These are phyloP conservation scores for Kitagawia praeruptora DNA, from an alignment of 129 eudicot species.

Conservation along the genomic window DNA sequence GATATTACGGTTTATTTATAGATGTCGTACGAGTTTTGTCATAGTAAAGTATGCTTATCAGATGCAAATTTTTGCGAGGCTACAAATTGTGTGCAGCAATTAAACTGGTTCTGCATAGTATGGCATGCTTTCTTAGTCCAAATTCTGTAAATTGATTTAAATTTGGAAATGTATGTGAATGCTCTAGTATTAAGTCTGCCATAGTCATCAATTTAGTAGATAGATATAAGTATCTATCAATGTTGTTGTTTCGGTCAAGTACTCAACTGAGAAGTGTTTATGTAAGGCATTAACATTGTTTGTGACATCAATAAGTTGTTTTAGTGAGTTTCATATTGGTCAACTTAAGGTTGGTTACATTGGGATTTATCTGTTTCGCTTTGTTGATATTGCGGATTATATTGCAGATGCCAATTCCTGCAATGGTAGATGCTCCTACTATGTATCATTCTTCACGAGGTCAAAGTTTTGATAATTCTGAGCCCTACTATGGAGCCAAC, in stretches of 20 bases:
- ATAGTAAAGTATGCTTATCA: background rate
- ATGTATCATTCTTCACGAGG: conserved; percentile 46
- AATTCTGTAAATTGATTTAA: background rate
- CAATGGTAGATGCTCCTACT: conserved; percentile 11
- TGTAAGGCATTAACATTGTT: background rate
- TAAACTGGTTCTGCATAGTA: background rate
- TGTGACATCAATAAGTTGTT: background rate
- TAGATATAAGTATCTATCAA: background rate
- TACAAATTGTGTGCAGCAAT: background rate
- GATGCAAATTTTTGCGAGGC: background rate
- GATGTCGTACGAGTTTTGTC: background rate
- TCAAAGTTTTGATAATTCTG: conserved; percentile 76
- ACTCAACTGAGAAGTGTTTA: background rate
- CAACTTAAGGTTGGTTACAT: background rate
- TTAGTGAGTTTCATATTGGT: background rate
- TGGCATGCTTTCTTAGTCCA: background rate
- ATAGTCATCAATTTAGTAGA: background rate
- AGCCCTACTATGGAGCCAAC: conserved; percentile 37
- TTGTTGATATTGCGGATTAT: conserved; percentile 7
- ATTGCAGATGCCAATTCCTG: conserved; percentile 40
- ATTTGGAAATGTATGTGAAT: background rate
- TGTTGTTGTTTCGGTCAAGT: background rate
- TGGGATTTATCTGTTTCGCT: background rate
- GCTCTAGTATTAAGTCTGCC: background rate
- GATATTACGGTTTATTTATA: background rate